Percentiles rank a stretch among this genome's conserved stretches.
These are phyloP conservation scores for Dimargaris cristalligena DNA, from an alignment of 192 early-diverging fungal species.

Conservation along the genomic window DNA sequence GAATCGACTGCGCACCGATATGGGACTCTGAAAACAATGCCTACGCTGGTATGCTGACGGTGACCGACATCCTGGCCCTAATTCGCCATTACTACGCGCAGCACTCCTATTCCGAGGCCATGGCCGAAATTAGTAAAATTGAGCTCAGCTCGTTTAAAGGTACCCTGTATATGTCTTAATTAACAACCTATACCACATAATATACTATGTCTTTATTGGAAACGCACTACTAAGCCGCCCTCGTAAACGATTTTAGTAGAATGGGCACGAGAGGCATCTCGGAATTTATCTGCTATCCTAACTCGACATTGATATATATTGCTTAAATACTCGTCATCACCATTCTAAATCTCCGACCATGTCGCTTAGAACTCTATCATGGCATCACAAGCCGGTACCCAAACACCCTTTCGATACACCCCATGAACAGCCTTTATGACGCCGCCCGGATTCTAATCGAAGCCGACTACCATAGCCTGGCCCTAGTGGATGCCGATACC, in stretches of 20 bases:
- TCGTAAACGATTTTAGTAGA: too few relatives aligned
- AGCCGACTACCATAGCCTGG: conserved; percentile 72
- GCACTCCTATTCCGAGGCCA: conserved; percentile 58
- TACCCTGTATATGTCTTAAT: too few relatives aligned
- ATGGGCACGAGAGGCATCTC: too few relatives aligned
- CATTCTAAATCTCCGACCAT: too few relatives aligned
- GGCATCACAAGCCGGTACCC: conserved; percentile 25
- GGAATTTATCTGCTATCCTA: too few relatives aligned
- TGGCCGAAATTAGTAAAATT: conserved; percentile 68
- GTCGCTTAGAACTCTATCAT: neutral
- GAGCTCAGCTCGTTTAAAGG: conserved; percentile 29
- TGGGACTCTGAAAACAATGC: conserved; percentile 64
- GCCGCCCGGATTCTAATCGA: conserved; percentile 64
- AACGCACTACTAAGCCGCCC: too few relatives aligned
- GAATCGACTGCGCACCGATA: conserved; percentile 82
- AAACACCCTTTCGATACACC: conserved; percentile 59
- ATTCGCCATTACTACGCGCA: conserved; percentile 83
- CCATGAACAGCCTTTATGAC: conserved; percentile 72
- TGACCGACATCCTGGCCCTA: conserved; percentile 87
- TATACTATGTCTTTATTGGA: too few relatives aligned
- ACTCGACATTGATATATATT: too few relatives aligned
- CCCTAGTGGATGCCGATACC: conserved; percentile 67
- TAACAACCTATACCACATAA: too few relatives aligned
- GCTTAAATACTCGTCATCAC: too few relatives aligned
- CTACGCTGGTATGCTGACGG: conserved; percentile 92